Conservation (phyloP, 1,139 yeast genomes). For the Geotrichum cucujoidarum region DNA sequence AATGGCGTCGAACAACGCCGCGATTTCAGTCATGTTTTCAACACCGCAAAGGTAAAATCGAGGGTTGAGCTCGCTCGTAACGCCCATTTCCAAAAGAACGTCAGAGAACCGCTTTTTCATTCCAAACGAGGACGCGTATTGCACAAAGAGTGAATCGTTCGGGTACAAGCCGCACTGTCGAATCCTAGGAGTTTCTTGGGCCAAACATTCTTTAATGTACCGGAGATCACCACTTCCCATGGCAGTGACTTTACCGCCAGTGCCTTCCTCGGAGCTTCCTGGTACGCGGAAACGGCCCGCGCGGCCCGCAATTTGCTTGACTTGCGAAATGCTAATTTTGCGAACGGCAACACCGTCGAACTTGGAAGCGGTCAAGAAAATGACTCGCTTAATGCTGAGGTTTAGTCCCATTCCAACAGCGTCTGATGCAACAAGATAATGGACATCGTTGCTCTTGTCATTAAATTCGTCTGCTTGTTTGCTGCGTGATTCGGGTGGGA, state of each 20-base stretch:
- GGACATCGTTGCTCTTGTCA: slow-evolving; percentile 55
- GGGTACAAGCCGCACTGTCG: slow-evolving; percentile 32
- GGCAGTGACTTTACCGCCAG: slow-evolving; percentile 33
- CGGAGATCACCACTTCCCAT: slow-evolving; percentile 29
- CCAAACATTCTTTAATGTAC: slow-evolving; percentile 32
- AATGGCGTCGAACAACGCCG: slow-evolving; percentile 29
- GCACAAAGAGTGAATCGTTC: slow-evolving; percentile 27
- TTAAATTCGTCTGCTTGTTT: slow-evolving; percentile 79
- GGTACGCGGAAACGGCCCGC: slow-evolving; percentile 70
- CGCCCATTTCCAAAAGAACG: slow-evolving; percentile 25
- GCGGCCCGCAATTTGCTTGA: slow-evolving; percentile 93
- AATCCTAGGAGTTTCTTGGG: slow-evolving; percentile 29
- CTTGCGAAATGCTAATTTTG: slow-evolving; percentile 48
- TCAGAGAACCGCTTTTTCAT: slow-evolving; percentile 24
- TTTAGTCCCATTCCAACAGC: slow-evolving; percentile 98
- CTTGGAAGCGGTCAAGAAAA: slow-evolving; percentile 64
- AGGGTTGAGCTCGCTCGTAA: slow-evolving; percentile 22
- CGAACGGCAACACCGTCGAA: slow-evolving; percentile 56
- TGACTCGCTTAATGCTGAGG: slow-evolving; percentile 70
- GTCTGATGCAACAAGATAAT: slow-evolving; percentile 86
- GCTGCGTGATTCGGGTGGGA: slow-evolving; percentile 92
- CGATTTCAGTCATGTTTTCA: slow-evolving; percentile 26
- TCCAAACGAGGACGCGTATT: slow-evolving; percentile 26
- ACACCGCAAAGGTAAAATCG: slow-evolving; percentile 27
- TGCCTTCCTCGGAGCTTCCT: slow-evolving; percentile 14